Base-by-base conservation (phyloP, 1,284 basidiomycete genomes). In the Sutorius eximius region DNA sequence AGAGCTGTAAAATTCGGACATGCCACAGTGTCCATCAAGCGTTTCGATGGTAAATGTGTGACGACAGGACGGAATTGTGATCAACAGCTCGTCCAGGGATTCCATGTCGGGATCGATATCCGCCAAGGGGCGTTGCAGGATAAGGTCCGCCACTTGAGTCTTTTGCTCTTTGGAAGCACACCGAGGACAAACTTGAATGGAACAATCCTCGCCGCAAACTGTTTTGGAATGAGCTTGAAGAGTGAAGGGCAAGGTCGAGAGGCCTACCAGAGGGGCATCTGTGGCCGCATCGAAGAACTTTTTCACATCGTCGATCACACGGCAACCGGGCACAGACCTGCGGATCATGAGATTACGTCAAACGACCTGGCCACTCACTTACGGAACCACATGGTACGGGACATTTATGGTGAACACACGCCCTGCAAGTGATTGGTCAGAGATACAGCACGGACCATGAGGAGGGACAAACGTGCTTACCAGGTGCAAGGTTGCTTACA, bases 11-110 rank as follows among this genome's bases (percentile, higher is more conserved):
- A 80, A 87, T 3, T 80, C 74, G 0, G 57, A 52, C 67, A 90
- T 77, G 3, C 70, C 63, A 55, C 81, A 82, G 46, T 77, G 71
- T 0, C 83, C 85, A 56, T 91, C 88, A 18, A 91, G 74, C 0
- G 85, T 85, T 64, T 87, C 86, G 6, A 88, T 81, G 0, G 88
- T 89, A 67, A 90, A 90, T 1, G 79, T 70, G 62, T 91, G 88
- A 0, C 79, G 61, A 61, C 88, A 91, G 16, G 71, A 72, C 0
- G 77, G 74, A 22, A 88, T 73, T 0, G 83, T 87, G 60, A 91
- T 85, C 22, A 86, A 63, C 6, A 82, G 70, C 42, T 84, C 79
- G 58, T 82, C 78, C 44, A 82, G 51, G 2, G 73, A 70, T 3
- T 70, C 75, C 9, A 63, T 57, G n/a, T 75, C 71, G 0, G 71